Evolutionary conservation across 257 asterid genomes (phyloP), one percentile per base, ranked within the genome.

Genomic region (Jasminum sambac): DNA sequence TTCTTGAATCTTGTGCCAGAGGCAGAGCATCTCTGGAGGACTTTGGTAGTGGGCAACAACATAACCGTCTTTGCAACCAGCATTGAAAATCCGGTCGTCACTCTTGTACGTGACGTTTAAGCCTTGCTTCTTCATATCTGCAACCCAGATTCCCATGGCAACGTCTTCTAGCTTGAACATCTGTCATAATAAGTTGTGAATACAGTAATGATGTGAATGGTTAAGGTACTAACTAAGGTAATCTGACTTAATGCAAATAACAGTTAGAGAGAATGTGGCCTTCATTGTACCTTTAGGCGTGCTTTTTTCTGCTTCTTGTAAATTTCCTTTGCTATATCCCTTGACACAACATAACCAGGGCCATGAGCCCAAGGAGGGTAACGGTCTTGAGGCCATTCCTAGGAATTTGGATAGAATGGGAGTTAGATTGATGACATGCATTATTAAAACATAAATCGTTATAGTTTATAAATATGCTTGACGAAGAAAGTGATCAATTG

Each of bases 321-420:
- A 72, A 95, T 78, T 63, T 80, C 84, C 61, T 80, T 84, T 16
- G 98, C 97, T 78, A 91, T 89, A 73, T 91, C 96, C 42, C 81
- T 84, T 43, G 99, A 88, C 59, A 95, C 88, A 3, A 84, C 89
- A 57, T 95, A 95, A 40, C 99, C 99, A 4, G 98, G 99, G 74
- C 98, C 97, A 70, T 87, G 92, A 26, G 97, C 98, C 90, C 89
- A 95, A 63, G 98, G 98, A 62, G 99, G 99, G 76, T 95, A 91
- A 42, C 63, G 65, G 52, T 91, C 97, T 10, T 87, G 88, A 48
- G 88, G 84, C 97, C 97, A 95, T 84, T 95, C 99, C 99, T 95
- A 26, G 58, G 40, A 74, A 25, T 68, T 60, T 60, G 23, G 50
- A 67, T 11, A 30, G 50, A 11, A 44, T 24, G 48, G 14, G 60